A percentile compares a stretch with the other conserved stretches of the same genome.
Conservation (phyloP, 2,329 filamentous ascomycete genomes). For the Diplocarpon rosae region DNA sequence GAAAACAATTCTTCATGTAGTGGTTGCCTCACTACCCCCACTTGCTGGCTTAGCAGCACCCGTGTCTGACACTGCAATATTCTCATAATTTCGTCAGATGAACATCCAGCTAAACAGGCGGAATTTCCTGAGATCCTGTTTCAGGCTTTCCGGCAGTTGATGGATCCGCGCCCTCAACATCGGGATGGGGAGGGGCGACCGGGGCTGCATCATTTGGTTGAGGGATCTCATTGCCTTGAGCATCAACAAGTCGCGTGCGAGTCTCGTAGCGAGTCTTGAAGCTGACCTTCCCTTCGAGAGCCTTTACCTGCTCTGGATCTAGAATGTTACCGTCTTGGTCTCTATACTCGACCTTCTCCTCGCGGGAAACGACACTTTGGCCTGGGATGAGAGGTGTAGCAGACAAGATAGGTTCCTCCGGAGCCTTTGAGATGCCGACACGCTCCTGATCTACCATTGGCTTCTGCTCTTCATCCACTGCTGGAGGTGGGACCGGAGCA, state of each 20-base stretch:
- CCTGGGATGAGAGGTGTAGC: slow-evolving; percentile 14
- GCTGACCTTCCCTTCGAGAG: slow-evolving; percentile 81
- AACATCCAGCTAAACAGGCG: slow-evolving; percentile 29
- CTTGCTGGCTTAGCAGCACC: slow-evolving; percentile 48
- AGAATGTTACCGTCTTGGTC: slow-evolving; percentile 90
- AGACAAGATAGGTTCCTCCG: slow-evolving; percentile 15
- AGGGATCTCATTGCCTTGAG: slow-evolving; percentile 61
- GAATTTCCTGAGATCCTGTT: slow-evolving; percentile 31
- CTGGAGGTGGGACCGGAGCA: slow-evolving; percentile 17
- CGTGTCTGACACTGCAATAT: slow-evolving; percentile 35
- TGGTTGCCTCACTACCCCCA: slow-evolving; percentile 46
- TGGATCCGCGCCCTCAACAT: slow-evolving; percentile 45
- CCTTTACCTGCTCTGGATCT: slow-evolving; percentile 70
- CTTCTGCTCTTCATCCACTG: slow-evolving; percentile 19
- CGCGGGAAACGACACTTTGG: slow-evolving; percentile 33
- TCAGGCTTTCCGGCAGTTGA: slow-evolving; percentile 39
- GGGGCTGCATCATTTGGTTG: slow-evolving; percentile 13
- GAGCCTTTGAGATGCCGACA: slow-evolving; percentile 24
- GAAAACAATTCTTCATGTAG: slow-evolving; percentile 17
- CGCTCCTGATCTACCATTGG: slow-evolving; percentile 20
- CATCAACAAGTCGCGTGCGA: slow-evolving; percentile 74
- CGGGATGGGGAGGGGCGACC: slow-evolving; percentile 28
- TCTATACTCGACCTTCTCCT: slow-evolving; percentile 86
- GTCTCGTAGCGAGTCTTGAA: slow-evolving; percentile 96
- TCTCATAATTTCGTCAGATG: slow-evolving; percentile 46